A percentile compares a stretch with the other conserved stretches of the same genome.
Conservation (phyloP, 1,284 basidiomycete genomes). For the Phylloboletellus chloephorus region DNA sequence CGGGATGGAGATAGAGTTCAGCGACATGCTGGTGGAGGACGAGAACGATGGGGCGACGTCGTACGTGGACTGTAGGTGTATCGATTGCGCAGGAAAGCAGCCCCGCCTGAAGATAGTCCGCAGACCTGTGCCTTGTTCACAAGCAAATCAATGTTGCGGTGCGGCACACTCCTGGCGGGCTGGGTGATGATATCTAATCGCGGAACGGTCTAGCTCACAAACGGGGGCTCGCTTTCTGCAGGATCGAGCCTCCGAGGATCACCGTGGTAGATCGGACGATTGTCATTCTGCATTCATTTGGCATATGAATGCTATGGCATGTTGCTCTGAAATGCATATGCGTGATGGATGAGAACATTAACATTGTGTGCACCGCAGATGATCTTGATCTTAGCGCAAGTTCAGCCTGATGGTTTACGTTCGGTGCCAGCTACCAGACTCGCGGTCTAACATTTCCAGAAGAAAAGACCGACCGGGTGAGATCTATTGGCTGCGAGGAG, state of each 20-base stretch:
- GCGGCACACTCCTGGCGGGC: slow-evolving; percentile 23
- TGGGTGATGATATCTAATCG: slow-evolving; percentile 4
- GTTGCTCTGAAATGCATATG: slow-evolving; percentile 5
- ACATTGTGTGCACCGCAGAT: too few relatives aligned
- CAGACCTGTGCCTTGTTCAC: slow-evolving; percentile 52
- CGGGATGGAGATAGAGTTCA: slow-evolving; percentile 91
- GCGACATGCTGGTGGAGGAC: slow-evolving; percentile 96
- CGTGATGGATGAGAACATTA: too few relatives aligned
- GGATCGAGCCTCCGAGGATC: slow-evolving; percentile 39
- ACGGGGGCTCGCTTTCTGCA: slow-evolving; percentile 40
- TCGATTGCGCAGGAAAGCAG: slow-evolving; percentile 12
- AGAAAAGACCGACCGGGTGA: too few relatives aligned
- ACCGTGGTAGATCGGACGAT: slow-evolving; percentile 40
- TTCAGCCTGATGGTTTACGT: too few relatives aligned
- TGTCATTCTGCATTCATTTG: slow-evolving; percentile 1
- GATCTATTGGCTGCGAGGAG: too few relatives aligned
- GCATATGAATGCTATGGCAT: slow-evolving; percentile 5
- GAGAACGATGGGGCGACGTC: slow-evolving; percentile 93
- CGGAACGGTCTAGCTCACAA: slow-evolving; percentile 36
- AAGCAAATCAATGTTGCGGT: slow-evolving; percentile 61
- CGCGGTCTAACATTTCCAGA: too few relatives aligned
- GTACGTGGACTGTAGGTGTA: slow-evolving; percentile 75
- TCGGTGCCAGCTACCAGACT: too few relatives aligned
- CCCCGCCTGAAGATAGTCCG: slow-evolving; percentile 16
- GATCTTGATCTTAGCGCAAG: too few relatives aligned